Base-by-base conservation (phyloP, 1,284 basidiomycete genomes). In the Pascua guehoae region DNA sequence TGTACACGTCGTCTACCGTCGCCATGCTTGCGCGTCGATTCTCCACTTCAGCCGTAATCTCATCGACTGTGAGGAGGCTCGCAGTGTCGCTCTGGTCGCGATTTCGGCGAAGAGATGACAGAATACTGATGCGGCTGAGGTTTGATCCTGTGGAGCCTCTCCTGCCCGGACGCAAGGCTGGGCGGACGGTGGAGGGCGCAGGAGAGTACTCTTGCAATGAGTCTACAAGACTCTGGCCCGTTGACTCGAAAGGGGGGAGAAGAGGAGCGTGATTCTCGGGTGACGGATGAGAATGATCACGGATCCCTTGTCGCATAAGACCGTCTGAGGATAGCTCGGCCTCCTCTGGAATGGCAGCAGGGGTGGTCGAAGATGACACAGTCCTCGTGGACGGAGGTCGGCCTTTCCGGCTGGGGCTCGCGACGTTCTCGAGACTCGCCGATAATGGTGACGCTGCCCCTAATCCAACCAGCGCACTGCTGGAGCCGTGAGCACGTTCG, bases 31-130 rank as follows among this genome's bases (percentile, higher is more conserved):
- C 80, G 16, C 86, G 80, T 15, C 93, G 81, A 68, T 87, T 91
- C 79, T 98, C 95, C 1, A 98, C 90, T 68, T 95, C 90, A 7
- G 91, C 93, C 0, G 95, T 98, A 66, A 98, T 96, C 77, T 98
- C 92, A 70, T 98, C 95, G 14, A 98, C 89, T 0, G 95, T 98
- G 71, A 98, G 82, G 65, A 98, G 78, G 70, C 90, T 94, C 5
- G 90, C 91, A 1, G 88, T 88, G 69, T 98, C 94, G 2, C 88
- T 89, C 47, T 84, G 81, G 69, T 95, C 91, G 14, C 87, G 84
- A 73, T 86, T 88, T 69, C 84, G 87, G 53, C 88, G 81, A 48
- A 91, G 72, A 82, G 88, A 80, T 85, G 87, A 77, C 82, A 89
- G 84, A 83, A 88, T 87, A 68, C 88, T 90, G 79, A 86, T 83